Evolutionary conservation across 116 monocot species (phyloP), one percentile per base, ranked within the genome.

Genomic region (Posidonia oceanica): DNA sequence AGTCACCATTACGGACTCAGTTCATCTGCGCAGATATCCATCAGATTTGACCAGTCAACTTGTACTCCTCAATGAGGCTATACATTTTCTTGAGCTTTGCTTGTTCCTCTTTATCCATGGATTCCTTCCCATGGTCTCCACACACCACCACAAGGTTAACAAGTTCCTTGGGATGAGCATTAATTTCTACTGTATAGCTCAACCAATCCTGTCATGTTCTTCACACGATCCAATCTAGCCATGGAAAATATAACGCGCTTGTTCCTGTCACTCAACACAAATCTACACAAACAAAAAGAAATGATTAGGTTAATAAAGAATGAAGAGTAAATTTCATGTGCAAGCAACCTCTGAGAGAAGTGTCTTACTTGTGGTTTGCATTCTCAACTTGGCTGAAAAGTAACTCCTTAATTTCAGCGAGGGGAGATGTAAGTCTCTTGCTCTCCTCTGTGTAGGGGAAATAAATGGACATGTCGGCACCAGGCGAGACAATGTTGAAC

Each of bases 21-120:
- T 90, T 75, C 84, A 84, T 90, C 78, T 90, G 90, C 0, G 85
- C 80, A 20, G 85, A 85, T 64, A 89, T 89, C 89, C 89, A 89
- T 5, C 89, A 71, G 63, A 89, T 86, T 20, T 85, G 83, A 4
- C 89, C 89, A 36, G 81, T 73, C 52, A 89, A 64, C 38, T 89
- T 81, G 79, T 89, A 81, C 81, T 85, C 60, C 7, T 83, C 85
- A 4, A 89, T 89, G 70, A 83, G 67, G 21, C 63, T 58, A 66
- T 79, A 79, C 83, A 89, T 89, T 67, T 89, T 89, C 77, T 83
- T 86, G 56, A 83, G 67, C 77, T 89, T 85, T 41, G 71, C 86
- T 64, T 79, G 78, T 44, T 89, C 89, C 73, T 85, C 89, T 0
- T 74, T 67, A 64, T 89, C 89, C 69, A 85, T 85, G 0, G 89